phyloP scores from a whole-genome alignment of 2,329 filamentous ascomycete genomes.

The Ophiostoma ips region DNA sequence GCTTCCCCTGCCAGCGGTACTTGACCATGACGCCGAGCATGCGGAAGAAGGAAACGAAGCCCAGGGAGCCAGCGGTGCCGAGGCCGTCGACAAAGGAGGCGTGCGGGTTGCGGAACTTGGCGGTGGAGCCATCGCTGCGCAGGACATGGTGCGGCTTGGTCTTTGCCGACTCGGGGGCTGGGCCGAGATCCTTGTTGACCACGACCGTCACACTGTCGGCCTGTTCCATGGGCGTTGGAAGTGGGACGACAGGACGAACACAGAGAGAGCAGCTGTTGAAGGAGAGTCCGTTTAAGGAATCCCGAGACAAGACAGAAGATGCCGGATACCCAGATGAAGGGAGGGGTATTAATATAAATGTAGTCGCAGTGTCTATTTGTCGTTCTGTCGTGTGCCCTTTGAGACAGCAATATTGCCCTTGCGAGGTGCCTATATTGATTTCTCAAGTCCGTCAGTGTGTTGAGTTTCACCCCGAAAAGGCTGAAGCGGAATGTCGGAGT shows the following conservation, averaged over 20 bases:
- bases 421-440: too few species aligned
- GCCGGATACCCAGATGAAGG: too few species aligned
- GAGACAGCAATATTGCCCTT: too few species aligned
- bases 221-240: conserved; percentile 6
- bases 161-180: conserved; percentile 27
- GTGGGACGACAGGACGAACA: background rate
- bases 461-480: too few species aligned
- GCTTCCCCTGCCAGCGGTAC: conserved; percentile 23
- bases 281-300: background rate
- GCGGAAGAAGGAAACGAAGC: conserved; percentile 6
- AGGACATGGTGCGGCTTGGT: conserved; percentile 35
- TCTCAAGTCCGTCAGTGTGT: too few species aligned
- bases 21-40: conserved; percentile 19
- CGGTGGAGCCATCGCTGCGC: conserved; percentile 23
- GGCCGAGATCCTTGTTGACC: conserved; percentile 4
- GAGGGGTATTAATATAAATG: too few species aligned
- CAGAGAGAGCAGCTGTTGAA: background rate
- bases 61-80: conserved; percentile 5
- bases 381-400: too few species aligned
- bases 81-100: conserved; percentile 26
- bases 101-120: conserved; percentile 37
- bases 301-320: too few species aligned
- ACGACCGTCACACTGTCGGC: conserved; percentile 4
- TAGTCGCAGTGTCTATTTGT: too few species aligned
- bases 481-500: too few species aligned